A percentile compares a stretch with the other conserved stretches of the same genome.
phyloP scores from a whole-genome alignment of 2,329 filamentous ascomycete species.

The Colletotrichum sp. region DNA sequence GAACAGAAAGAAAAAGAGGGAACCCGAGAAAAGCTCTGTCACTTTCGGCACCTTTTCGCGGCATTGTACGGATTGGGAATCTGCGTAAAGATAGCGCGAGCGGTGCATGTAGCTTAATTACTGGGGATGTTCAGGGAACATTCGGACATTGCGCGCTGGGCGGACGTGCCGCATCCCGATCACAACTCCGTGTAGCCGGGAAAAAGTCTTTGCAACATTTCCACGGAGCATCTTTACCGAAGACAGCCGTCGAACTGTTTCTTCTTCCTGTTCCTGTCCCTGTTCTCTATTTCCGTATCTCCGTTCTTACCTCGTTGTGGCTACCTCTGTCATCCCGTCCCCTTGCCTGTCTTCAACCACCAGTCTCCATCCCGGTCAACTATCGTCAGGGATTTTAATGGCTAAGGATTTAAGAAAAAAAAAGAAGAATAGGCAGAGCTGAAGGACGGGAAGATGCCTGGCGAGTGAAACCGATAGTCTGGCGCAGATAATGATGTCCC shows the following conservation, averaged over 20 bases:
- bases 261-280: neutral
- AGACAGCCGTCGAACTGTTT: neutral
- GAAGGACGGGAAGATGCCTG: neutral
- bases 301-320: neutral
- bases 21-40: neutral
- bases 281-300: neutral
- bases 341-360: neutral
- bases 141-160: neutral
- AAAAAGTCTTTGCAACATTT: neutral
- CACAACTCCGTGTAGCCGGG: neutral
- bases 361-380: neutral
- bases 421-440: neutral
- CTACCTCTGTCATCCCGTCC: neutral
- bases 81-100: neutral
- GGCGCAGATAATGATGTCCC: neutral
- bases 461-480: conserved; percentile 1
- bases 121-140: neutral
- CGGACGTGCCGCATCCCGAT: neutral
- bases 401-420: neutral
- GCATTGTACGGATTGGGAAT: neutral
- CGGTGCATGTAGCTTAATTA: neutral
- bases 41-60: neutral
- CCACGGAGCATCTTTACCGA: neutral
- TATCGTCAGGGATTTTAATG: neutral
- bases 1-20: neutral